Percentiles rank a stretch among this genome's conserved stretches.
Evolutionary conservation across 305 asterid species (phyloP).

Genomic region (Andrographis paniculata): DNA sequence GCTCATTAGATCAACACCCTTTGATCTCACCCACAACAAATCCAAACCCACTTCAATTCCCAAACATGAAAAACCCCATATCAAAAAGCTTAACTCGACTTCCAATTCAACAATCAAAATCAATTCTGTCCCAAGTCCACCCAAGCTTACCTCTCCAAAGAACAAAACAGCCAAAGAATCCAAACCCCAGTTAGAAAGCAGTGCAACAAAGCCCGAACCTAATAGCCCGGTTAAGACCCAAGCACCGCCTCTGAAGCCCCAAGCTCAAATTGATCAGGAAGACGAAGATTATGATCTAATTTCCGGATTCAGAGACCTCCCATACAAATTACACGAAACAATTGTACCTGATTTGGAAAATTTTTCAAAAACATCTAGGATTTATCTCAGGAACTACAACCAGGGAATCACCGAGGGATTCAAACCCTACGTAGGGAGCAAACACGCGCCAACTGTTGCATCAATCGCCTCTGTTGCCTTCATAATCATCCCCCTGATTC

Average conservation of each 20-base stretch:
- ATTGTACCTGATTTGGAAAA: slow-evolving; percentile 71
- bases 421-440: slow-evolving; percentile 75
- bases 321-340: slow-evolving; percentile 72
- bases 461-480: slow-evolving; percentile 59
- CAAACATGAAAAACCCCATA: slow-evolving; percentile 30
- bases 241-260: slow-evolving; percentile 22
- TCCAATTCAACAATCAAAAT: slow-evolving; percentile 35
- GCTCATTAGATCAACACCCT: not conserved
- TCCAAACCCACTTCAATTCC: slow-evolving; percentile 10
- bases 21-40: slow-evolving; percentile 1
- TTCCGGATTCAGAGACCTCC: slow-evolving; percentile 55
- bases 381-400: slow-evolving; percentile 56
- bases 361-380: slow-evolving; percentile 59
- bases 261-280: slow-evolving; percentile 37
- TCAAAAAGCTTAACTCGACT: slow-evolving; percentile 59
- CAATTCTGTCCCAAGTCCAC: slow-evolving; percentile 35
- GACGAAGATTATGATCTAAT: slow-evolving; percentile 50
- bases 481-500: slow-evolving; percentile 58
- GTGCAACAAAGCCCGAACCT: slow-evolving; percentile 19
- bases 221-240: slow-evolving; percentile 10
- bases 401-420: slow-evolving; percentile 62
- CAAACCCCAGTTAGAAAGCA: slow-evolving; percentile 24
- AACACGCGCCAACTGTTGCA: slow-evolving; percentile 67
- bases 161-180: slow-evolving; percentile 38
- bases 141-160: slow-evolving; percentile 29